Base-by-base conservation (phyloP, 2,329 filamentous ascomycete species). In the Achaetomium macrosporum region DNA sequence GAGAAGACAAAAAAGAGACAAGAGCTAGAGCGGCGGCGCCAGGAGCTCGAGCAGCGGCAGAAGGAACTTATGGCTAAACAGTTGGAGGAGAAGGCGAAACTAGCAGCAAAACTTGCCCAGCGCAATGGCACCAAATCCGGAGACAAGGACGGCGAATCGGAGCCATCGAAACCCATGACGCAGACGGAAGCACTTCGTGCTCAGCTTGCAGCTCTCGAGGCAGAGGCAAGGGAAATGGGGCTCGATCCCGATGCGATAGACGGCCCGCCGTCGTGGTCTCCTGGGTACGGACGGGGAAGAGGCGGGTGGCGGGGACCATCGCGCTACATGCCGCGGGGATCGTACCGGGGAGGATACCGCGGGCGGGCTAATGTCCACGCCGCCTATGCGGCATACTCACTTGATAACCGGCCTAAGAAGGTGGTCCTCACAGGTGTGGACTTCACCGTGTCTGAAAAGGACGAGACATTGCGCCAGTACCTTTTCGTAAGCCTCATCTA, bases 341-440 rank as follows among this genome's bases (percentile, higher is more conserved):
- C 42, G 35, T 57, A 50, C 20, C 53, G 58, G 7, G 63, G 59
- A n/a, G 53, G 51, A 17, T 59, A 54, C 29, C 61, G 69, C 19
- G 63, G 65, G 29, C 57, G 55, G 12, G 61, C 47, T 36, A 58
- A 57, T 30, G 13, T 70, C 62, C 47, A 68, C 43, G 76, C 77
- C 2, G 77, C 76, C 1, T 83, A 83, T 60, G 80, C 76, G 4
- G 76, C 77, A 31, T 86, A 84, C 59, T 84, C 85, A 16, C 74
- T 93, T 19, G 88, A 93, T 63, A 90, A 91, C 65, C 76, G 88
- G 42, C 84, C 88, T 0, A 86, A 80, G 65, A 83, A 77, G 56
- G 73, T 93, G 10, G 76, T 79, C 6, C 70, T 92, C 20, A 75
- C 76, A 8, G 85, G 82, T 3, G 76, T 82, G 11, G 82, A 83